These are phyloP conservation scores for Endogone sp. DNA, from an alignment of 192 early-diverging fungal species.

Conservation along the genomic window DNA sequence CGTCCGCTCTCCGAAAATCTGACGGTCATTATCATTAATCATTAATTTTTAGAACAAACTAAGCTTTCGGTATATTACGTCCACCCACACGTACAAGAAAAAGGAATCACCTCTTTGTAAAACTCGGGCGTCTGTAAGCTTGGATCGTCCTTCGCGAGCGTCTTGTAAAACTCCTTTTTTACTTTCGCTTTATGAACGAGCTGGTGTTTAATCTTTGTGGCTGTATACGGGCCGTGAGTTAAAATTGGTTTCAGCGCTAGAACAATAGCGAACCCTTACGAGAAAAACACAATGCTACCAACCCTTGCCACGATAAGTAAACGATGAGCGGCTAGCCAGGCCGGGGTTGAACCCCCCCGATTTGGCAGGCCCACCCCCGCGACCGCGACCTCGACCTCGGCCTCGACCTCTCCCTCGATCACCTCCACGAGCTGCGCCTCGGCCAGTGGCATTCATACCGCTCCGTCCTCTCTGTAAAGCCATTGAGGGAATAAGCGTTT, in stretches of 20 bases:
- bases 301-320: neutral
- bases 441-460: neutral
- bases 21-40: neutral
- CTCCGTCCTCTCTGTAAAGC: conserved; percentile 4
- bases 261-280: neutral
- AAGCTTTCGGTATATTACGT: too few species aligned
- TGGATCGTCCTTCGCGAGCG: conserved; percentile 19
- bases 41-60: too few species aligned
- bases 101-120: conserved; percentile 27
- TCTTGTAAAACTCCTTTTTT: conserved; percentile 33
- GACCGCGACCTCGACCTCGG: conserved; percentile 11
- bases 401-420: neutral
- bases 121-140: conserved; percentile 30
- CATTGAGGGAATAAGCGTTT: too few species aligned
- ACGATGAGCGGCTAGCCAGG: neutral
- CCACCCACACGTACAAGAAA: too few species aligned
- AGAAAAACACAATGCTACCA: neutral
- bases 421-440: conserved; percentile 1
- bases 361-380: neutral
- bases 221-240: conserved; percentile 17
- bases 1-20: conserved; percentile 34
- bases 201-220: conserved; percentile 30
- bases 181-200: conserved; percentile 34
- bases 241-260: too few species aligned
- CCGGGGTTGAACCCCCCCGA: neutral